These are phyloP conservation scores for Hanseniaspora nectarophila DNA, from an alignment of 805 yeast species.

Conservation along the genomic window DNA sequence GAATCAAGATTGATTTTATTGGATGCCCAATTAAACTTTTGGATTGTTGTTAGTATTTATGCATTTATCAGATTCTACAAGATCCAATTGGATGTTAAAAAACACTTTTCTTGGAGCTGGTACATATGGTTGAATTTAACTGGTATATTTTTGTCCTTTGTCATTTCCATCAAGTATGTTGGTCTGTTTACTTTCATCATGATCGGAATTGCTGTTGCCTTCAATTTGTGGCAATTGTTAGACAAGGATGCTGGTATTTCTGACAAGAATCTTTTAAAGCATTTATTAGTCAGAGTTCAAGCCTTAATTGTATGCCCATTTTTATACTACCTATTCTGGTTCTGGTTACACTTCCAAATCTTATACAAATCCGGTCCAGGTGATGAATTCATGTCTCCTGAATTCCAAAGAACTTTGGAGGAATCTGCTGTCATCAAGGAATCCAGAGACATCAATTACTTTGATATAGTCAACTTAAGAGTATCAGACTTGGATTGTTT, in stretches of 20 bases:
- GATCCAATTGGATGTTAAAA: conserved; percentile 37
- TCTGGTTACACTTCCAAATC: conserved; percentile 77
- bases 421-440: conserved; percentile 68
- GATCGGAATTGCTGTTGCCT: conserved; percentile 72
- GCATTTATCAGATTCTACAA: conserved; percentile 69
- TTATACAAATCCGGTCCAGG: conserved; percentile 89
- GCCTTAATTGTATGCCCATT: conserved; percentile 71
- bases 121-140: conserved; percentile 77
- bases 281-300: conserved; percentile 61
- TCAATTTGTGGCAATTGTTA: conserved; percentile 79
- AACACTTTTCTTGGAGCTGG: conserved; percentile 65
- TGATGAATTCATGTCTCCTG: conserved; percentile 86
- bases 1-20: conserved; percentile 84
- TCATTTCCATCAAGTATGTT: conserved; percentile 89
- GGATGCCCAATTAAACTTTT: conserved; percentile 77
- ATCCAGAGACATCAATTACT: conserved; percentile 60
- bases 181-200: conserved; percentile 86
- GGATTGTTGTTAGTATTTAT: conserved; percentile 72
- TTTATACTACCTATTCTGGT: conserved; percentile 73
- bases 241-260: conserved; percentile 60
- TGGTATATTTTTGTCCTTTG: conserved; percentile 78
- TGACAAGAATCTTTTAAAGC: conserved; percentile 45
- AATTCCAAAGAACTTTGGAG: conserved; percentile 81
- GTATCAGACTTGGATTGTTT: conserved; percentile 70
- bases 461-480: conserved; percentile 63